Base-by-base conservation (phyloP, 163 green algal species). In the Scenedesmus sp. region DNA sequence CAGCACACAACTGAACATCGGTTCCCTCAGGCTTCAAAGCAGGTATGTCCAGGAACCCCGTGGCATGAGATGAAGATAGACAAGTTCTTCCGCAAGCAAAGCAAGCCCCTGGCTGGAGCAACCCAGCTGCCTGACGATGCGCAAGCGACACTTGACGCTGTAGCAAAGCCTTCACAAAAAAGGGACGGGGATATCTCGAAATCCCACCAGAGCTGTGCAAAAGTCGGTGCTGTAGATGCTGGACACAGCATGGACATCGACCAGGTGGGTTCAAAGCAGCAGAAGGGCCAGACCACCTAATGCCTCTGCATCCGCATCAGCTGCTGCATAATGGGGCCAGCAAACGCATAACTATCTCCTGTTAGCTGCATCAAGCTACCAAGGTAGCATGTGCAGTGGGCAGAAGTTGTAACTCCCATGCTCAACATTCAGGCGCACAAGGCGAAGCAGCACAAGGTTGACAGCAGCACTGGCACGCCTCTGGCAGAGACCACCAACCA, bases 401-500 rank as follows among this genome's bases (percentile, higher is more conserved):
- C 34, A 46, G 34, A 46, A 46, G 34, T 46, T 46, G 34, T 46
- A 46, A 79, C 20, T 5, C 70, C 2, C 46, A 23, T 13, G 23
- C 23, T 52, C 70, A 52, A 52, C 18, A 52, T 79, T 23, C 70
- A 79, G 70, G 23, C 46, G 70, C 70, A 13, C 20, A 79, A 79
- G 70, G 23, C 13, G 23, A 79, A 52, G 70, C 70, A 79, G 70
- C 70, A 79, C 70, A 46, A 79, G 70, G 23, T 79, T 4, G 70
- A 79, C 3, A 13, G 70, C 13, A 52, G 64, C 57, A 23, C 56
- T n/a, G 8, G 23, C 8, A 74, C 56, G 23, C 83, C 83, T 57
- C 52, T 88, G 20, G 15, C 57, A 10, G 83, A 88, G 76, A 64
- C 83, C 23, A 88, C 83, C 10, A 88, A 88, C 83, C 66, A 74